Percentiles rank a stretch among this genome's conserved stretches.
Evolutionary conservation across 208 protist species (phyloP).

Genomic region (Crithidia fasciculata): DNA sequence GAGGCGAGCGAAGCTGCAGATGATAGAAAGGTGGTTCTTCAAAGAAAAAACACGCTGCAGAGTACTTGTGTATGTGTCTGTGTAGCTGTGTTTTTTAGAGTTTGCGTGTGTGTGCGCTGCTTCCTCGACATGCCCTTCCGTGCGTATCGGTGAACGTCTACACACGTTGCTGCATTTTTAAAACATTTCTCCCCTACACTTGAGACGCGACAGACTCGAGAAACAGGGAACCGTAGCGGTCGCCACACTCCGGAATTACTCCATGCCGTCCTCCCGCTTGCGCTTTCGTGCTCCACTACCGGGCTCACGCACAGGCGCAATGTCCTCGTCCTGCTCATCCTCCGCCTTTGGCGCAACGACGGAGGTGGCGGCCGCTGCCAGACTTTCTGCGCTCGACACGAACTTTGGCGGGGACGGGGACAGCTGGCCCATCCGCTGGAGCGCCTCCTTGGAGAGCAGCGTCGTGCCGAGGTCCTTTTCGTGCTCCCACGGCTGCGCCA

Average conservation of each 20-base stretch:
- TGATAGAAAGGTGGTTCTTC: too few relatives aligned
- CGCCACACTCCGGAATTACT: not conserved
- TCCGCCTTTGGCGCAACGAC: conserved; percentile 1
- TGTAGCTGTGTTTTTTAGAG: too few relatives aligned
- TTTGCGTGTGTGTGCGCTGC: too few relatives aligned
- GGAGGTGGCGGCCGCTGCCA: not conserved
- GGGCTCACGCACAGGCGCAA: conserved; percentile 64
- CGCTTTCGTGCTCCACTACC: conserved; percentile 43
- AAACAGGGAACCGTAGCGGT: too few relatives aligned
- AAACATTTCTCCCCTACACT: too few relatives aligned
- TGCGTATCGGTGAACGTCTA: too few relatives aligned
- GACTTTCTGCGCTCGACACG: conserved; percentile 3
- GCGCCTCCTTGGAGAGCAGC: conserved; percentile 60
- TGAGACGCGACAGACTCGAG: too few relatives aligned
- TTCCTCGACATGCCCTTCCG: too few relatives aligned
- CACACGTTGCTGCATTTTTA: too few relatives aligned
- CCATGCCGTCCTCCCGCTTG: conserved; percentile 8
- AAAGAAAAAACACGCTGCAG: too few relatives aligned
- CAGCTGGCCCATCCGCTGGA: conserved; percentile 51
- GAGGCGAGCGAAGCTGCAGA: too few relatives aligned
- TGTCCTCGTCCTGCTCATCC: conserved; percentile 28
- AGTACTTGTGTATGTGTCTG: too few relatives aligned
- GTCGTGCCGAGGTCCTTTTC: conserved; percentile 88
- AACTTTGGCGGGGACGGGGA: conserved; percentile 33
- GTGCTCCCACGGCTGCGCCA: conserved; percentile 95